Evolutionary conservation across 2,329 filamentous ascomycete species (phyloP).

Genomic region (Didymella glomerata): DNA sequence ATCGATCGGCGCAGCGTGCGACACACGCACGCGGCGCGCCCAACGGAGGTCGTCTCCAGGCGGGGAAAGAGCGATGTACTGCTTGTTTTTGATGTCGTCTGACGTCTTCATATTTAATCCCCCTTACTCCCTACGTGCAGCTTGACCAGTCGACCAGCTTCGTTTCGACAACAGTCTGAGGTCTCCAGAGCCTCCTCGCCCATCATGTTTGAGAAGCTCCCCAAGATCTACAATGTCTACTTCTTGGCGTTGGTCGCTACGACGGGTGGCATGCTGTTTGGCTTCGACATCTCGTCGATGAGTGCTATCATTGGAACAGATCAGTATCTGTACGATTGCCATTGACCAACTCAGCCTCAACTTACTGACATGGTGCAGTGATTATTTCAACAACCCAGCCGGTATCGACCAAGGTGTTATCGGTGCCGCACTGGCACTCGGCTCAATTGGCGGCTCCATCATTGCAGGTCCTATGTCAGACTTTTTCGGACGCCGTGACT

Average conservation of each 20-base stretch:
- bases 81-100: not conserved
- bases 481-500: slow-evolving; percentile 56
- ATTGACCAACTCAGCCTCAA: not conserved
- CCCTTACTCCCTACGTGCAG: not conserved
- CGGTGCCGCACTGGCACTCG: slow-evolving; percentile 59
- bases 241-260: slow-evolving; percentile 63
- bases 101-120: slow-evolving; percentile 6
- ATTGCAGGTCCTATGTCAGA: slow-evolving; percentile 62
- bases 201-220: slow-evolving; percentile 49
- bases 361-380: slow-evolving; percentile 23
- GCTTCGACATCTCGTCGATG: slow-evolving; percentile 66
- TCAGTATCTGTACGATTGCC: slow-evolving; percentile 54
- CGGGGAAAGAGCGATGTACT: slow-evolving; percentile 13
- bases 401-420: slow-evolving; percentile 61
- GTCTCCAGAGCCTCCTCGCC: slow-evolving; percentile 20
- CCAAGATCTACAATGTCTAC: slow-evolving; percentile 64
- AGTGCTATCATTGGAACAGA: slow-evolving; percentile 60
- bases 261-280: slow-evolving; percentile 63
- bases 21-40: slow-evolving; percentile 2
- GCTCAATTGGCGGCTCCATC: slow-evolving; percentile 58
- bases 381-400: slow-evolving; percentile 62
- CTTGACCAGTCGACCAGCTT: slow-evolving; percentile 9
- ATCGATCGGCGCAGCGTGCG: slow-evolving; percentile 8
- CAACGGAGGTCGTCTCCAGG: slow-evolving; percentile 5
- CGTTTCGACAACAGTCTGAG: slow-evolving; percentile 11